Base-by-base conservation (phyloP, 768 basidiomycete genomes). In the Tylopilus subfusipes region DNA sequence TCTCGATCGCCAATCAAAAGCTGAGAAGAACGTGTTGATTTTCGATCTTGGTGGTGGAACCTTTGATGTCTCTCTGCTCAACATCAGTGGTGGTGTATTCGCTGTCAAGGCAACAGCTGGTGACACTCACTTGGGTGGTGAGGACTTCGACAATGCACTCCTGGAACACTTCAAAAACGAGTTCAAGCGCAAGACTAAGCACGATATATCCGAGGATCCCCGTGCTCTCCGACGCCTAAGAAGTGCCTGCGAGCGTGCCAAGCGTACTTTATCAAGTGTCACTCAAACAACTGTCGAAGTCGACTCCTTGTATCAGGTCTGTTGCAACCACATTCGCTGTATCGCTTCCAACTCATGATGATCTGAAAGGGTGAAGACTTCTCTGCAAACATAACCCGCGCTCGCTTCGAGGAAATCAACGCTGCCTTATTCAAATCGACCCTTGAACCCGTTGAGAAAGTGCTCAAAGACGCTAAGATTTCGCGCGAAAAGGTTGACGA, bases 11-110 rank as follows among this genome's bases (percentile, higher is more conserved):
- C 92, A 97, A 78, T 85, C 88, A 68, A 92, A 90, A 76, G 78
- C 83, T 57, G 96, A 98, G 82, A 93, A 93, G 77, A 98, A 96
- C 69, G 96, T 99, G 56, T 86, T 99, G 72, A 98, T 99, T 73
- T 99, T 99, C 81, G 96, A 99, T 81, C 82, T 99, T 55, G 96
- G 96, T 71, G 96, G 96, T 80, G 96, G 96, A 79, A 99, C 97
- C 62, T 98, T 99, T 80, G 97, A 98, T 89, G 97, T 98, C 52
- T 99, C 97, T 52, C 85, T 99, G 52, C 83, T 99, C 63, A 95
- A 93, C 76, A 98, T 98, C 80, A 91, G 82, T 62, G 95, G 94
- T 69, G 96, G 96, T 76, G 93, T 98, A 69, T 98, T 98, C 71
- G 94, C 95, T 63, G 96, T 98, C 72, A 98, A 98, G 82, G 94